A percentile compares a stretch with the other conserved stretches of the same genome.
These are phyloP conservation scores for Fusarium armeniacum DNA, from an alignment of 2,329 filamentous ascomycete genomes.

Conservation along the genomic window DNA sequence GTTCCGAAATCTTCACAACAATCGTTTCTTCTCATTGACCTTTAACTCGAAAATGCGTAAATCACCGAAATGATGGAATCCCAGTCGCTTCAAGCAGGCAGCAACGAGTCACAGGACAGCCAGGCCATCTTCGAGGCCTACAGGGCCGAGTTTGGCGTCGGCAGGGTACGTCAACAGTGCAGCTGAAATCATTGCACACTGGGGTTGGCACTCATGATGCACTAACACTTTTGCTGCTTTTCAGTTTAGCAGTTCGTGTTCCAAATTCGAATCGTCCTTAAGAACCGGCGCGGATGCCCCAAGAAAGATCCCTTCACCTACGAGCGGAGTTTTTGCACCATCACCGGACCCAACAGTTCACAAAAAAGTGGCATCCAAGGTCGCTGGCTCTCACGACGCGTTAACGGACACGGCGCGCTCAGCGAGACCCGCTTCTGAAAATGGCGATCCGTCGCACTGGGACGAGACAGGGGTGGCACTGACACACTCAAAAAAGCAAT, in stretches of 20 bases:
- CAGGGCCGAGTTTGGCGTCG: slow-evolving; percentile 57
- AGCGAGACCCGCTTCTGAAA: slow-evolving; percentile 39
- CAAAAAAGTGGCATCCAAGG: slow-evolving; percentile 12
- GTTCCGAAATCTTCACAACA: slow-evolving; percentile 9
- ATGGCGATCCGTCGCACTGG: slow-evolving; percentile 46
- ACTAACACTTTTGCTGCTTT: slow-evolving; percentile 33
- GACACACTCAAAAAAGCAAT: slow-evolving; percentile 50
- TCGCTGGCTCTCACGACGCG: slow-evolving; percentile 34
- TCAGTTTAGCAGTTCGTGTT: slow-evolving; percentile 41
- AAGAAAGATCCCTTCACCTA: slow-evolving; percentile 21
- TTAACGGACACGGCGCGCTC: slow-evolving; percentile 31
- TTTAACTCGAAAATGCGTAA: slow-evolving; percentile 36
- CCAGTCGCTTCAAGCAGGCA: slow-evolving; percentile 52
- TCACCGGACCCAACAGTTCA: slow-evolving; percentile 23
- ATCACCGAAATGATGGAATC: slow-evolving; percentile 50
- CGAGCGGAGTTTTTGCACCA: slow-evolving; percentile 19
- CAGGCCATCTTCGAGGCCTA: slow-evolving; percentile 58
- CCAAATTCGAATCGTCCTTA: slow-evolving; percentile 21
- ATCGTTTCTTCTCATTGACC: not conserved
- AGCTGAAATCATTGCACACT: slow-evolving; percentile 26
- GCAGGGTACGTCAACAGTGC: slow-evolving; percentile 56
- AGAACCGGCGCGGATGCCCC: slow-evolving; percentile 4
- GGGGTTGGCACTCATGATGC: slow-evolving; percentile 28
- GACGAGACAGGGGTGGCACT: slow-evolving; percentile 48
- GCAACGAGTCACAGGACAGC: slow-evolving; percentile 61